Percentiles rank a stretch among this genome's conserved stretches.
Evolutionary conservation across 495 filamentous ascomycete species (phyloP).

Genomic region (Trichocladium antarcticum): DNA sequence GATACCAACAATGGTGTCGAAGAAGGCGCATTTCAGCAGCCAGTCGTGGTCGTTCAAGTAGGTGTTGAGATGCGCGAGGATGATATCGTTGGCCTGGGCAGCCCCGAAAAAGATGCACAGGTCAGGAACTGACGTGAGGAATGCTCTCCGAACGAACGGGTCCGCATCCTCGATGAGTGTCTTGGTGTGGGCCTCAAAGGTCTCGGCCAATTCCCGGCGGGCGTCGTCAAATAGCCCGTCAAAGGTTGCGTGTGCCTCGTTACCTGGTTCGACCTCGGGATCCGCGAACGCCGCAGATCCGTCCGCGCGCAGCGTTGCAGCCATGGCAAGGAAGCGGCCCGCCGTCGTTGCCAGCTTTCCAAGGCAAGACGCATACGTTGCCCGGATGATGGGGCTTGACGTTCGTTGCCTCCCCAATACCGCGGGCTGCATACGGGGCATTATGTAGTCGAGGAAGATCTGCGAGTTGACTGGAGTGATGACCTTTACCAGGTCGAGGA

Average conservation of each 20-base stretch:
- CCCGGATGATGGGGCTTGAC: slow-evolving; percentile 60
- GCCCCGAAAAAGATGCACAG: slow-evolving; percentile 94
- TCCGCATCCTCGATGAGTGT: slow-evolving; percentile 77
- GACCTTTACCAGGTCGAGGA: slow-evolving; percentile 74
- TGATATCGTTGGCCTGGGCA: slow-evolving; percentile 78
- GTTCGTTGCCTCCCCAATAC: slow-evolving; percentile 45
- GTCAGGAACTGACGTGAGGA: slow-evolving; percentile 84
- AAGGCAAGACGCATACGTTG: slow-evolving; percentile 86
- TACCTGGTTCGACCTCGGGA: slow-evolving; percentile 67
- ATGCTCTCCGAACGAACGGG: slow-evolving; percentile 79
- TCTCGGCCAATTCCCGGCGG: slow-evolving; percentile 58
- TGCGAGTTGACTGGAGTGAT: slow-evolving; percentile 92
- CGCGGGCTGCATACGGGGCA: slow-evolving; percentile 68
- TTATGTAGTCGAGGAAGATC: slow-evolving; percentile 89
- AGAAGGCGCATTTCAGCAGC: slow-evolving; percentile 93
- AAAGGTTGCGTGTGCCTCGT: slow-evolving; percentile 47
- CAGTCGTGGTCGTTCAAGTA: slow-evolving; percentile 96
- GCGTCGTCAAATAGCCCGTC: slow-evolving; percentile 77
- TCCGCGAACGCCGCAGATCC: slow-evolving; percentile 68
- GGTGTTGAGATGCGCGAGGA: slow-evolving; percentile 90
- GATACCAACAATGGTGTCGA: slow-evolving; percentile 89
- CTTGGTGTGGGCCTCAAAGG: slow-evolving; percentile 83
- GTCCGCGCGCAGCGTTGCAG: slow-evolving; percentile 75
- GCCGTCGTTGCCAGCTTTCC: slow-evolving; percentile 87
- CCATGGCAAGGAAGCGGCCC: slow-evolving; percentile 75